Evolutionary conservation across 164 flowering plant genomes (phyloP), one percentile per base, ranked within the genome.

Genomic region (Amborella trichopoda): DNA sequence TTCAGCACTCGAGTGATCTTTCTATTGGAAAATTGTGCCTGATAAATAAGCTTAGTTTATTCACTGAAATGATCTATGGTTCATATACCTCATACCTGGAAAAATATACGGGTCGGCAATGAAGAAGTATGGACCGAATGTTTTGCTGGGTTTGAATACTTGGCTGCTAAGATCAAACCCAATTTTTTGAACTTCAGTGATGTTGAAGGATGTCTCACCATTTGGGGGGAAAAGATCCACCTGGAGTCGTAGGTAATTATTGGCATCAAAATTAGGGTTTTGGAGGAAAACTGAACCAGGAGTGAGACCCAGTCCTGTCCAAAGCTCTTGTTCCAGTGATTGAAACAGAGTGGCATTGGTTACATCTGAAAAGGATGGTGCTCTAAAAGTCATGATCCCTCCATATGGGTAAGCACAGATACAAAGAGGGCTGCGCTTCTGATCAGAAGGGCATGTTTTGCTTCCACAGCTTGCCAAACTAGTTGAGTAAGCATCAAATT

Each of bases 231-330:
- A 86, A 43, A 91, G 80, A 6, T 52, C 71, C 48, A 91, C 52
- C n/a, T 73, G 69, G 42, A 91, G 57, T 50, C 69, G 85, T 54
- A 91, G 85, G 60, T 86, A 80, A 62, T 75, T 88, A 54, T 80
- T 77, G 11, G 3, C 26, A 50, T 83, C 68, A 76, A 91, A 83
- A 65, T 63, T 65, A 2, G 73, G 78, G 46, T 80, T 78, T 60
- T 74, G 68, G 30, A 91, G 72, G 40, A 56, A 70, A 43, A 91
- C 90, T 16, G 94, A 83, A 27, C 98, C 98, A 20, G 93, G 96
- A 23, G 72, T 61, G 6, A 91, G 82, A 28, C 40, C 62, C 23
- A 91, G 55, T 34, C 68, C 67, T 24, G 23, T 44, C 96, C 94
- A 80, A 19, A 91, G 64, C 58, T 68, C 68, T 72, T 51, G 64